Conservation (phyloP, 805 yeast genomes). For the Blastobotrys peoriensis region DNA sequence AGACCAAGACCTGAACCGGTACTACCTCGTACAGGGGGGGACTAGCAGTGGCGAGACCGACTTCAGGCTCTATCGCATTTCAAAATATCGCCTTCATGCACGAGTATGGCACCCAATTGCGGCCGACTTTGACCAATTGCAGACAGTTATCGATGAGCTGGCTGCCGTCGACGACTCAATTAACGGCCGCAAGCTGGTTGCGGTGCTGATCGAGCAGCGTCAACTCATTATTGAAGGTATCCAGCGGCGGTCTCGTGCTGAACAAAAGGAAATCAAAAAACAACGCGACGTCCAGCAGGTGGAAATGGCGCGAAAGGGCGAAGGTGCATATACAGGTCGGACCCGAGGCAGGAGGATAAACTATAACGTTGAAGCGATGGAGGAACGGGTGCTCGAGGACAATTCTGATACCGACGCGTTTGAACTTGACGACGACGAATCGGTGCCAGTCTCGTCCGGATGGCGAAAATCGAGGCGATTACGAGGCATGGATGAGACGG, state of each 20-base stretch:
- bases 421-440: constrained; percentile 8
- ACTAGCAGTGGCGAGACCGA: constrained; percentile 25
- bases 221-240: constrained; percentile 2
- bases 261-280: constrained; percentile 5
- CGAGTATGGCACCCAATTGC: constrained; percentile 34
- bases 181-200: neutral
- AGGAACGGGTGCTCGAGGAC: constrained; percentile 4
- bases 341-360: constrained; percentile 29
- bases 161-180: neutral
- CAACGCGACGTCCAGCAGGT: constrained; percentile 17
- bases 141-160: constrained; percentile 13
- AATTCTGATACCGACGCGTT: constrained; percentile 5
- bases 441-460: too few species aligned
- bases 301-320: constrained; percentile 21
- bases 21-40: constrained; percentile 24
- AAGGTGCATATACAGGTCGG: constrained; percentile 27
- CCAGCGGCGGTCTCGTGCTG: constrained; percentile 7
- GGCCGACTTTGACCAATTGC: constrained; percentile 21
- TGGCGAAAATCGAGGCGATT: constrained; percentile 2
- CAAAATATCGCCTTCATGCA: constrained; percentile 26
- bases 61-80: constrained; percentile 30
- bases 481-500: neutral
- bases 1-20: constrained; percentile 19
- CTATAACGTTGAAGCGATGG: constrained; percentile 19
- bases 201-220: neutral